Conservation (phyloP, 2,329 filamentous ascomycete genomes). For the Trichocomaceae sp. region DNA sequence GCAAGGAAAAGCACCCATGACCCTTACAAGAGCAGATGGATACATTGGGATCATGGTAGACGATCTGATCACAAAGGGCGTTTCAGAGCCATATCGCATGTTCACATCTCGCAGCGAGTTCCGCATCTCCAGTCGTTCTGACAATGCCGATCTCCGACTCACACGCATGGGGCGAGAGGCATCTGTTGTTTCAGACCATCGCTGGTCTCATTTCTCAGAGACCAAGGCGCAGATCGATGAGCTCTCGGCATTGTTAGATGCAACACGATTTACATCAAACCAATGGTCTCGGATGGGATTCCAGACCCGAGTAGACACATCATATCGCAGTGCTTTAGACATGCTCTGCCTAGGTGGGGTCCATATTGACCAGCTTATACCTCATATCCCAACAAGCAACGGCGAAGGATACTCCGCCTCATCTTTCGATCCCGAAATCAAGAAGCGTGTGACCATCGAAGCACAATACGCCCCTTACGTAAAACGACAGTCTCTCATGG, state of each 20-base stretch:
- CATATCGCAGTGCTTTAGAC: conserved; percentile 67
- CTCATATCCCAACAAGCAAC: conserved; percentile 40
- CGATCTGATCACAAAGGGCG: conserved; percentile 92
- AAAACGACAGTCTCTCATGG: conserved; percentile 60
- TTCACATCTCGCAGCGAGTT: conserved; percentile 96
- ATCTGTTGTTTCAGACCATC: conserved; percentile 69
- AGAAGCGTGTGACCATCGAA: conserved; percentile 69
- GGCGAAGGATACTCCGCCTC: conserved; percentile 41
- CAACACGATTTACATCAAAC: conserved; percentile 52
- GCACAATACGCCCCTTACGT: conserved; percentile 84
- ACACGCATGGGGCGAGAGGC: conserved; percentile 69
- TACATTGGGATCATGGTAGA: conserved; percentile 99
- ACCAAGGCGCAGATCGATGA: conserved; percentile 61
- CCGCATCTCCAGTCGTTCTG: conserved; percentile 81
- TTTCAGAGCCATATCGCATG: conserved; percentile 96
- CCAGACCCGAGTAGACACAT: conserved; percentile 58
- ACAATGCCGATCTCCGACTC: conserved; percentile 86
- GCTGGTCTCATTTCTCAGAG: conserved; percentile 66
- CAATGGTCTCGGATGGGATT: conserved; percentile 68
- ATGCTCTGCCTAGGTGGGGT: conserved; percentile 64
- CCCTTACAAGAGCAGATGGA: conserved; percentile 73
- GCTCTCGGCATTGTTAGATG: conserved; percentile 56
- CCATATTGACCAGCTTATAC: conserved; percentile 51
- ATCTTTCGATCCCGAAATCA: conserved; percentile 50
- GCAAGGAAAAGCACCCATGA: conserved; percentile 57